A percentile compares a stretch with the other conserved stretches of the same genome.
Evolutionary conservation across 2,329 filamentous ascomycete genomes (phyloP).

Genomic region (Pestalotiopsis sp.): DNA sequence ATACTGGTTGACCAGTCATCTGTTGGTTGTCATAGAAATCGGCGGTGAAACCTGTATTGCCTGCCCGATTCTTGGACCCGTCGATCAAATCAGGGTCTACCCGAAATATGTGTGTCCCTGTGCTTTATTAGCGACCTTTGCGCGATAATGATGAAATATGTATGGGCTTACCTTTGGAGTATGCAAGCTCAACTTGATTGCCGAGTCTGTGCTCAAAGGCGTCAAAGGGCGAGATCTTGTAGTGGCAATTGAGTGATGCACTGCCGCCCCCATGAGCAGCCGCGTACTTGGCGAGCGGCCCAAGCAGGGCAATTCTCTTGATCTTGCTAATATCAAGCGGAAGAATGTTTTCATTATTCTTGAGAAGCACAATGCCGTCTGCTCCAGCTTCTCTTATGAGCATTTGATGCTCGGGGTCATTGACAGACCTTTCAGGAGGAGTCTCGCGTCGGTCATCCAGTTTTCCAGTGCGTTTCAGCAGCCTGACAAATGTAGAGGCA

Average conservation of each 20-base stretch:
- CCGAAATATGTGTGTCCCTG: neutral
- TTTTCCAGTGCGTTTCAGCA: neutral
- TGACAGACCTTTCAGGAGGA: neutral
- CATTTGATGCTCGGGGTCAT: neutral
- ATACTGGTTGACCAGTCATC: neutral
- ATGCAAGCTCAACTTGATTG: neutral
- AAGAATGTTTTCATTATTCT: conserved; percentile 11
- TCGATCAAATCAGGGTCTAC: conserved; percentile 1
- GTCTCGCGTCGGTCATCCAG: neutral
- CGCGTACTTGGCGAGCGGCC: neutral
- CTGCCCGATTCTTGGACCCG: neutral
- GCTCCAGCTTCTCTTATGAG: conserved; percentile 1
- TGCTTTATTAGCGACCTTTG: neutral
- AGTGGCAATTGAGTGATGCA: conserved; percentile 2
- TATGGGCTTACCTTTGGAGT: neutral
- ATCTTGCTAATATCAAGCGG: neutral
- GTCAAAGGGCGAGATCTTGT: neutral
- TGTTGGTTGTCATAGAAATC: conserved; percentile 1
- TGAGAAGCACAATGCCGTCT: conserved; percentile 2
- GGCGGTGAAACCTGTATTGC: conserved; percentile 1
- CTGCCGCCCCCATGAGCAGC: conserved; percentile 1
- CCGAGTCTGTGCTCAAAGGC: neutral
- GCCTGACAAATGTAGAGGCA: neutral
- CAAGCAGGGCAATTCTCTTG: neutral
- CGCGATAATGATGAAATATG: neutral